phyloP scores from a whole-genome alignment of 2,329 filamentous ascomycete genomes.

The Talaromyces sp. region DNA sequence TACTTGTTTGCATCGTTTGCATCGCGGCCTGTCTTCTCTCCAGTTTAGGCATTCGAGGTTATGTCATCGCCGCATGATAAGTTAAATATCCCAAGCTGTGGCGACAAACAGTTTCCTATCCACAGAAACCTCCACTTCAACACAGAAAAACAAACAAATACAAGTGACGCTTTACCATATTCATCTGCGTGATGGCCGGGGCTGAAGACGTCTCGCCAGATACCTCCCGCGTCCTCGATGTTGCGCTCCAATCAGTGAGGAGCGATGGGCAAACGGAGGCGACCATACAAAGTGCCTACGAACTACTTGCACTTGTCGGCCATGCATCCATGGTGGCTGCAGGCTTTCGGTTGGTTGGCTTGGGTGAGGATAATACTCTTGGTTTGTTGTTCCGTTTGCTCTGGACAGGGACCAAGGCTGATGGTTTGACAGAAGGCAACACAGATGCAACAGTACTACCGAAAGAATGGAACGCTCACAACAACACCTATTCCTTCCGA shows the following conservation, averaged over 20 bases:
- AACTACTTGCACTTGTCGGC: slow-evolving; percentile 75
- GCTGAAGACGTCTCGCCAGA: slow-evolving; percentile 1
- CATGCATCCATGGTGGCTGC: slow-evolving; percentile 78
- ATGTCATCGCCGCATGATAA: slow-evolving; percentile 1
- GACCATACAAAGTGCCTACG: slow-evolving; percentile 51
- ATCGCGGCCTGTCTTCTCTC: slow-evolving; percentile 6
- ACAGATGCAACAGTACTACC: slow-evolving; percentile 51
- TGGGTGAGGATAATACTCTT: slow-evolving; percentile 74
- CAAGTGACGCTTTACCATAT: background rate
- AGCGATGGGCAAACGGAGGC: slow-evolving; percentile 19
- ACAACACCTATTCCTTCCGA: slow-evolving; percentile 67
- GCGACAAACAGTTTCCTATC: background rate
- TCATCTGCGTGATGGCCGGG: slow-evolving; percentile 5
- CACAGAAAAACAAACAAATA: background rate
- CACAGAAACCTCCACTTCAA: background rate
- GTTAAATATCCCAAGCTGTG: background rate
- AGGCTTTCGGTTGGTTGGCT: slow-evolving; percentile 73
- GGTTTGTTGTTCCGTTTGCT: slow-evolving; percentile 38
- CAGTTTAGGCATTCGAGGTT: slow-evolving; percentile 5
- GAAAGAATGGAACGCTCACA: slow-evolving; percentile 68
- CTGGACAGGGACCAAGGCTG: background rate
- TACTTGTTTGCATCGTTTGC: slow-evolving; percentile 8
- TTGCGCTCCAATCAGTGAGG: slow-evolving; percentile 27
- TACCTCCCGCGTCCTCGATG: slow-evolving; percentile 21
- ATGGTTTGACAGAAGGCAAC: slow-evolving; percentile 19